These are phyloP conservation scores for Penicillium capsulatum DNA, from an alignment of 2,329 filamentous ascomycete genomes.

Conservation along the genomic window DNA sequence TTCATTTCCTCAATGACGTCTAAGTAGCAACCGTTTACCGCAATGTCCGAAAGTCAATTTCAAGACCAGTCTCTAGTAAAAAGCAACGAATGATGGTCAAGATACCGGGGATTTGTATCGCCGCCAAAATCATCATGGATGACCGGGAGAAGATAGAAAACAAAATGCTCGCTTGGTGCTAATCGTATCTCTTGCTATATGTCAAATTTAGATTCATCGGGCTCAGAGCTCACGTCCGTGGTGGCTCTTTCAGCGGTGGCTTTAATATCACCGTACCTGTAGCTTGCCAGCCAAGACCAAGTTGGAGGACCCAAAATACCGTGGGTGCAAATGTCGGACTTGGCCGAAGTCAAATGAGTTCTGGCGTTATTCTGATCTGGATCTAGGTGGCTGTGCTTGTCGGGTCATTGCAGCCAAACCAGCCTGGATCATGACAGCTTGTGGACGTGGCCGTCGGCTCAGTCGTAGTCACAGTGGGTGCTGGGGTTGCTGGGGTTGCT, in stretches of 20 bases:
- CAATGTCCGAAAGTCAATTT: too few relatives aligned
- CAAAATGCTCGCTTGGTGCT: not conserved
- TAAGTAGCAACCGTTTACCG: too few relatives aligned
- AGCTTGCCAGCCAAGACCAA: too few relatives aligned
- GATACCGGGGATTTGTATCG: too few relatives aligned
- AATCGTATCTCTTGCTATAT: not conserved
- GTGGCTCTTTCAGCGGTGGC: not conserved
- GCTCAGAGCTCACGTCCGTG: too few relatives aligned
- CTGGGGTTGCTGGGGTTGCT: constrained; percentile 5
- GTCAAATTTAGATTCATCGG: not conserved
- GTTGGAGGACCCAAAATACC: too few relatives aligned
- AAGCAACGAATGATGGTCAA: too few relatives aligned
- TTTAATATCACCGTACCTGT: too few relatives aligned
- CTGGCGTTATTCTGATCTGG: not conserved
- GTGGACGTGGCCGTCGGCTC: constrained; percentile 4
- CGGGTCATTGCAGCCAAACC: constrained; percentile 14
- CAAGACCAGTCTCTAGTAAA: too few relatives aligned
- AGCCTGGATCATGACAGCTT: constrained; percentile 12
- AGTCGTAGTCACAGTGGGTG: constrained; percentile 4
- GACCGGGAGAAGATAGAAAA: not conserved
- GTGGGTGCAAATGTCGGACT: not conserved
- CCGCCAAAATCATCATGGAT: too few relatives aligned
- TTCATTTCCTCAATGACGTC: too few relatives aligned
- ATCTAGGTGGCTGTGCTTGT: not conserved
- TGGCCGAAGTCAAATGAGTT: too few relatives aligned